Evolutionary conservation across 202 grass and related monocot species (phyloP).

Genomic region (Elaeis oleifera): DNA sequence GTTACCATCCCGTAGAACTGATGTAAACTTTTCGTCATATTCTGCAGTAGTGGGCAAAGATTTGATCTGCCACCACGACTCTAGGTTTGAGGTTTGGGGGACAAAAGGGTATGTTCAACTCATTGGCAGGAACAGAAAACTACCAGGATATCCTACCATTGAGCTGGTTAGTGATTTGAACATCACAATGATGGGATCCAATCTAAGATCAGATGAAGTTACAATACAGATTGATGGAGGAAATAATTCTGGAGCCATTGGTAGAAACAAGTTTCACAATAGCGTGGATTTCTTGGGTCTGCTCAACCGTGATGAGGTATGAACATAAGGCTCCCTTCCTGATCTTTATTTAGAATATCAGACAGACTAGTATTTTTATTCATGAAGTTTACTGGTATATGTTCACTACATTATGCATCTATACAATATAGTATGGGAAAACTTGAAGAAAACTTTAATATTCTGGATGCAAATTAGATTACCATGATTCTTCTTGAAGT

Average conservation of each 20-base stretch:
- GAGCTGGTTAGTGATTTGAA: constrained; percentile 29
- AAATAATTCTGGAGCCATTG: constrained; percentile 20
- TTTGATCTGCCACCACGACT: constrained; percentile 74
- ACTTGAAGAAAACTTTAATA: too few species aligned
- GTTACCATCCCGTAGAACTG: constrained; percentile 52
- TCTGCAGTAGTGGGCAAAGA: constrained; percentile 66
- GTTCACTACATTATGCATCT: too few species aligned
- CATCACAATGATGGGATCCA: constrained; percentile 29
- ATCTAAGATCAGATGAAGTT: constrained; percentile 23
- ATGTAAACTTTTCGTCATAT: constrained; percentile 86
- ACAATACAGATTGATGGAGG: constrained; percentile 22
- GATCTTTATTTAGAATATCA: constrained; percentile 2
- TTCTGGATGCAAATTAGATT: too few species aligned
- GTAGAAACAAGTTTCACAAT: constrained; percentile 36
- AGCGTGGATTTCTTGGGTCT: constrained; percentile 68
- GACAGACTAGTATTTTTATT: constrained; percentile 5
- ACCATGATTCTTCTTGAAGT: too few species aligned
- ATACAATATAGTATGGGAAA: too few species aligned
- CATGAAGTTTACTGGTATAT: background rate
- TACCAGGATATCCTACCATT: constrained; percentile 48
- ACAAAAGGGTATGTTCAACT: constrained; percentile 71
- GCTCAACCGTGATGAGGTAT: constrained; percentile 82
- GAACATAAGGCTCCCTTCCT: background rate
- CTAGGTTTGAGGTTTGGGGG: constrained; percentile 81
- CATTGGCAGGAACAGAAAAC: constrained; percentile 49